Conservation (phyloP, 805 yeast genomes). For the Kazachstania africana region DNA sequence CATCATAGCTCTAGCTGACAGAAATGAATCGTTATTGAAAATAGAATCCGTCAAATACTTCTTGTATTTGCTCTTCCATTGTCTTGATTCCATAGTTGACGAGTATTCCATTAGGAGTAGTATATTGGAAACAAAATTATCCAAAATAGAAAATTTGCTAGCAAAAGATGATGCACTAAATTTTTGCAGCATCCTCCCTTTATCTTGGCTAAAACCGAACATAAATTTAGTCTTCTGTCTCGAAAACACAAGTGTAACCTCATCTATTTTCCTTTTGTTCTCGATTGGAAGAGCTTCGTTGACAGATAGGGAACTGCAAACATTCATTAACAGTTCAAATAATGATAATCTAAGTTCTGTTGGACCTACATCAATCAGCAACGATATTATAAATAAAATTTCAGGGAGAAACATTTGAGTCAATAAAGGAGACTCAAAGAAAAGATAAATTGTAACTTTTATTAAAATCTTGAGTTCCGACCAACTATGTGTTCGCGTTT, state of each 20-base stretch:
- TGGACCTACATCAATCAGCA: slow-evolving; percentile 42
- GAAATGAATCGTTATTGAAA: slow-evolving; percentile 40
- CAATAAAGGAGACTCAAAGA: slow-evolving; percentile 55
- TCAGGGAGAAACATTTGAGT: slow-evolving; percentile 63
- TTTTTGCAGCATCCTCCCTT: slow-evolving; percentile 25
- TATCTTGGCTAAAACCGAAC: slow-evolving; percentile 56
- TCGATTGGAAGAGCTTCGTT: slow-evolving; percentile 38
- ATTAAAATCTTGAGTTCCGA: slow-evolving; percentile 61
- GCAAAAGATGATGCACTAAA: slow-evolving; percentile 29
- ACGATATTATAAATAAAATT: slow-evolving; percentile 52
- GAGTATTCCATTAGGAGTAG: slow-evolving; percentile 40
- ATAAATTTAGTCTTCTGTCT: slow-evolving; percentile 59
- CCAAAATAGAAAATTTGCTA: slow-evolving; percentile 34
- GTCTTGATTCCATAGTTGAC: slow-evolving; percentile 33
- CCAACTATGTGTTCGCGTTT: slow-evolving; percentile 43
- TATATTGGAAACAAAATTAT: slow-evolving; percentile 46
- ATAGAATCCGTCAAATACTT: slow-evolving; percentile 53
- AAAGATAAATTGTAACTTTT: slow-evolving; percentile 47
- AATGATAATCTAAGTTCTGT: slow-evolving; percentile 45
- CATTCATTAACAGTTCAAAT: slow-evolving; percentile 50
- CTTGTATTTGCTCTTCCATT: slow-evolving; percentile 58
- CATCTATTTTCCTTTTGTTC: slow-evolving; percentile 32
- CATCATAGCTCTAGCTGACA: slow-evolving; percentile 57
- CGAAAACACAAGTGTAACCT: slow-evolving; percentile 30
- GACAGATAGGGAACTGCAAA: slow-evolving; percentile 56